A percentile compares a stretch with the other conserved stretches of the same genome.
These are phyloP conservation scores for Stagonosporopsis chrysanthemi DNA, from an alignment of 2,329 filamentous ascomycete genomes.

Conservation along the genomic window DNA sequence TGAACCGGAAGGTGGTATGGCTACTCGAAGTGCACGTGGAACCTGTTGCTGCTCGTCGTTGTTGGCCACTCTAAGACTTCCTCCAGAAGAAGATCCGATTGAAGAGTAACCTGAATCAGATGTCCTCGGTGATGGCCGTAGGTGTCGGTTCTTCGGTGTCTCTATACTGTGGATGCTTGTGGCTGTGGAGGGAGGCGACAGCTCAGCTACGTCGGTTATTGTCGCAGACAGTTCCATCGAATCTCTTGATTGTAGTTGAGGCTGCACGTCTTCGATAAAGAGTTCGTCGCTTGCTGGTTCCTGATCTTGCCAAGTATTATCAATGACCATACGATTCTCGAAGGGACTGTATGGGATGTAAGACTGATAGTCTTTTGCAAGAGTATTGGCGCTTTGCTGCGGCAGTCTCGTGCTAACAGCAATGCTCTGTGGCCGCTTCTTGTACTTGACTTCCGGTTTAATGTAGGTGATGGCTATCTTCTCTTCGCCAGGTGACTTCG, in stretches of 20 bases:
- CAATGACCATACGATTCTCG: slow-evolving; percentile 15
- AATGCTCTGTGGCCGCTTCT: slow-evolving; percentile 26
- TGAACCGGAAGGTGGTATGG: neutral
- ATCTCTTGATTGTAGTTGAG: slow-evolving; percentile 4
- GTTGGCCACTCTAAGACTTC: neutral
- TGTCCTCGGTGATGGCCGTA: slow-evolving; percentile 38
- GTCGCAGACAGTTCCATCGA: slow-evolving; percentile 13
- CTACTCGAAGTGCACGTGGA: slow-evolving; percentile 11
- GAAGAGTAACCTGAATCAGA: slow-evolving; percentile 53
- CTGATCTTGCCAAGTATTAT: slow-evolving; percentile 13
- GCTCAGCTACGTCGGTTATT: slow-evolving; percentile 14
- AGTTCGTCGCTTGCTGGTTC: slow-evolving; percentile 13
- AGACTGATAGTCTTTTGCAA: slow-evolving; percentile 16
- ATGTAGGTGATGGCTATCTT: slow-evolving; percentile 19
- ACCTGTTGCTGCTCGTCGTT: slow-evolving; percentile 10
- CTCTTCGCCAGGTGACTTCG: slow-evolving; percentile 9
- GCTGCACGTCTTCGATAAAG: neutral
- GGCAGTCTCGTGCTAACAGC: slow-evolving; percentile 23
- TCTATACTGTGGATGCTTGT: slow-evolving; percentile 6
- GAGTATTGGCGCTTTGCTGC: slow-evolving; percentile 12
- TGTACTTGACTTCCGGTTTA: slow-evolving; percentile 17
- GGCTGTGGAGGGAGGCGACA: slow-evolving; percentile 20
- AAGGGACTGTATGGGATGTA: slow-evolving; percentile 19
- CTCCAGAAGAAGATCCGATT: slow-evolving; percentile 17
- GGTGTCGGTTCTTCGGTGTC: slow-evolving; percentile 12